A percentile compares a stretch with the other conserved stretches of the same genome.
These are phyloP conservation scores for Citrus maxima DNA, from an alignment of 345 rosid genomes.

Conservation along the genomic window DNA sequence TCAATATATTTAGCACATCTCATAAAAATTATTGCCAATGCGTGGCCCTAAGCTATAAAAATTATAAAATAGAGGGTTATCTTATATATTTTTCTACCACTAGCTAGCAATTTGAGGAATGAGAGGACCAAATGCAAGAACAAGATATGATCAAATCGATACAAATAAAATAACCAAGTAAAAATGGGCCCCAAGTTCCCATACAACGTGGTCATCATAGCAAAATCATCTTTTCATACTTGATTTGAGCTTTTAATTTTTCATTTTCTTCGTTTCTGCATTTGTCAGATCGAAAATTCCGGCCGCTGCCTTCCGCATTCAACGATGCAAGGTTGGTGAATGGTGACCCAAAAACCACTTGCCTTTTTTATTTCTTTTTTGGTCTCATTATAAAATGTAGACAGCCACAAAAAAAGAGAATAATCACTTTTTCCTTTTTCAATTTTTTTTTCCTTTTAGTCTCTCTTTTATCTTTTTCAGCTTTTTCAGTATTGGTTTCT, in stretches of 20 bases:
- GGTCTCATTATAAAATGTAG: neutral
- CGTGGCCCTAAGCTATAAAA: no score
- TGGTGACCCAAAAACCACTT: neutral
- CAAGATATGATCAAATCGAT: neutral
- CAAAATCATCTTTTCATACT: constrained; percentile 16
- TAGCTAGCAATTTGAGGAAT: no score
- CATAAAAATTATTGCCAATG: no score
- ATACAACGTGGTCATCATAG: constrained; percentile 22
- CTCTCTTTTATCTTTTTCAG: neutral
- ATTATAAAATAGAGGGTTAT: no score
- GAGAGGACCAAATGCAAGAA: neutral
- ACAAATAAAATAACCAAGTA: neutral
- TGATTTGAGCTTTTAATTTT: neutral
- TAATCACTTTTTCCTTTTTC: neutral
- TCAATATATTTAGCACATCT: no score
- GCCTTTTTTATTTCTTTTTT: neutral
- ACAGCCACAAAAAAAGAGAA: neutral
- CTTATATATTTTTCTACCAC: no score
- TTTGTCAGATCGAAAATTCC: neutral
- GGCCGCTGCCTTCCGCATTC: neutral
- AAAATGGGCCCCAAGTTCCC: neutral
- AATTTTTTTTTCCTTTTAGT: no score
- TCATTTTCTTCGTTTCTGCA: neutral
- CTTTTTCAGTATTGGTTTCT: neutral
- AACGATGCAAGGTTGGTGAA: neutral